A percentile compares a stretch with the other conserved stretches of the same genome.
These are phyloP conservation scores for Dioscorea cayenensis DNA, from an alignment of 116 monocot genomes.

Conservation along the genomic window DNA sequence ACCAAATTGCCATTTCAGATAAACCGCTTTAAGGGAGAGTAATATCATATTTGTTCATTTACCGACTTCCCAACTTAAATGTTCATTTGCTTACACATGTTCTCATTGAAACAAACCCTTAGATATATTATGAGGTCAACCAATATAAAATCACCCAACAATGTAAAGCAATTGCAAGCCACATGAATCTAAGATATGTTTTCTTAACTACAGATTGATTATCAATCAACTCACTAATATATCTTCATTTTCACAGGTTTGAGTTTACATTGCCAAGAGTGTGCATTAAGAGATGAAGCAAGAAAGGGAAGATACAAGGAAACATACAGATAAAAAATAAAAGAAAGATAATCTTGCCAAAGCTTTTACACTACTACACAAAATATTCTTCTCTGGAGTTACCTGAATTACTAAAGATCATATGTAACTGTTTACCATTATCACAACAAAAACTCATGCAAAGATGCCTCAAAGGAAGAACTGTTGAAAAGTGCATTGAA, in stretches of 20 bases:
- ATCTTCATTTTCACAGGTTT: constrained; percentile 20
- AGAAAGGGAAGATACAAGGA: constrained; percentile 40
- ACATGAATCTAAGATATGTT: neutral
- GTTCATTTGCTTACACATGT: neutral
- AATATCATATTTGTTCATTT: neutral
- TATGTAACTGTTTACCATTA: constrained; percentile 27
- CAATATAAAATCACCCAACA: neutral
- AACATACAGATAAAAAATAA: constrained; percentile 32
- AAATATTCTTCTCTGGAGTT: constrained; percentile 41
- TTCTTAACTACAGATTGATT: neutral
- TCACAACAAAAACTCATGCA: constrained; percentile 22
- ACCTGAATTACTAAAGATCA: constrained; percentile 29
- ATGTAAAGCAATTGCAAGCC: neutral
- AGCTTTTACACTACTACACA: constrained; percentile 42
- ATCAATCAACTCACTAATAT: neutral
- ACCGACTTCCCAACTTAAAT: neutral
- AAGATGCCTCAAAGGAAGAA: constrained; percentile 29
- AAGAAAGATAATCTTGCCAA: constrained; percentile 43
- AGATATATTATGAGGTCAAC: neutral
- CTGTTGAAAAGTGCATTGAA: constrained; percentile 26
- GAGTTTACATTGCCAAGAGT: constrained; percentile 47
- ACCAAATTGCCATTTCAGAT: neutral
- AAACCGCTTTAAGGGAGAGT: neutral
- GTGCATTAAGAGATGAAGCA: constrained; percentile 32
- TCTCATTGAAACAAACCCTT: neutral